Conservation (phyloP, 2,329 filamentous ascomycete species). For the Periglandula ipomoeae region DNA sequence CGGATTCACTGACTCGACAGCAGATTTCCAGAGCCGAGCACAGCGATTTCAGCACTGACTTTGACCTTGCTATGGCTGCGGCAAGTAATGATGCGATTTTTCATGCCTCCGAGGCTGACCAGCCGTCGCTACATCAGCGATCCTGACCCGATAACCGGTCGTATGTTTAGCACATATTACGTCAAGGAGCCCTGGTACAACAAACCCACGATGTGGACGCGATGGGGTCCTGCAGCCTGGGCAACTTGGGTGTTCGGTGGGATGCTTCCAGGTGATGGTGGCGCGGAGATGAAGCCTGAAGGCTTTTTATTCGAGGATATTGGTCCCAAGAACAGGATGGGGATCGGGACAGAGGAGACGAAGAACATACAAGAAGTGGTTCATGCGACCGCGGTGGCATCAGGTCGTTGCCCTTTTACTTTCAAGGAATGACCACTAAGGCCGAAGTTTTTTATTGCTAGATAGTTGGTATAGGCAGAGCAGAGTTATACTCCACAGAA, state of each 20-base stretch:
- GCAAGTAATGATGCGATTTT: constrained; percentile 45
- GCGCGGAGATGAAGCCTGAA: constrained; percentile 29
- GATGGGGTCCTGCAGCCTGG: constrained; percentile 51
- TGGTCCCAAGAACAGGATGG: constrained; percentile 48
- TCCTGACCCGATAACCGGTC: constrained; percentile 43
- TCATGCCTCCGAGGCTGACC: constrained; percentile 48
- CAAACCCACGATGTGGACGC: constrained; percentile 48
- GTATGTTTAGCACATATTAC: constrained; percentile 41
- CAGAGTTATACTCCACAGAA: too few relatives aligned
- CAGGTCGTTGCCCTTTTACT: background rate
- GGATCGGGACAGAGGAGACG: constrained; percentile 36
- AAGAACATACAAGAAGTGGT: constrained; percentile 2
- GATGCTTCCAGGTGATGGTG: constrained; percentile 34
- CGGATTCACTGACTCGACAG: constrained; percentile 2
- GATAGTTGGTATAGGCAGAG: too few relatives aligned
- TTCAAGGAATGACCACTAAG: background rate
- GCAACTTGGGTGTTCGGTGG: constrained; percentile 34
- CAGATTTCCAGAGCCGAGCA: constrained; percentile 35
- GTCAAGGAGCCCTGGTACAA: constrained; percentile 58
- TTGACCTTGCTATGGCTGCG: constrained; percentile 41
- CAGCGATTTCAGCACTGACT: constrained; percentile 28
- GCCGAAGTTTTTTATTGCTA: background rate
- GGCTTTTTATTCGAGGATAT: constrained; percentile 51
- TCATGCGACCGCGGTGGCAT: background rate
- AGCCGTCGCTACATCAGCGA: constrained; percentile 31